Base-by-base conservation (phyloP, 768 basidiomycete species). In the Pleurotus citrinopileatus region DNA sequence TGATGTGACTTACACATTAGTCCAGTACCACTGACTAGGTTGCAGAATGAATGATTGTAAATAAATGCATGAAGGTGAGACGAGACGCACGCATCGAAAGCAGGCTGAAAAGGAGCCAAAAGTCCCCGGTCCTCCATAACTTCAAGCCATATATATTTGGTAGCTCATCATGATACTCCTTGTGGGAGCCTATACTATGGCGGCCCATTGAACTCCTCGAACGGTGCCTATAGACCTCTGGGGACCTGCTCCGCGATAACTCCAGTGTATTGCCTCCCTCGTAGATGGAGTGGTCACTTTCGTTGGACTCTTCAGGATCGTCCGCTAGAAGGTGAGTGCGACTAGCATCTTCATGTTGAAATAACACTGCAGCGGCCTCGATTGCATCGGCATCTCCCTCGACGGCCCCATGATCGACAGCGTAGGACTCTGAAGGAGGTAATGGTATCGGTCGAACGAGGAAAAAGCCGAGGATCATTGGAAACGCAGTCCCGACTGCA, bases 401-500 rank as follows among this genome's bases (percentile, higher is more conserved):
- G 15, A 63, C 63, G 23, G 45, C 56, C 19, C 56, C 51, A 22
- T 53, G 57, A 25, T 66, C 57, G 5, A 55, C 53, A 0, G 40
- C n/a, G 38, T 52, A 22, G 48, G 61, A 53, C 3, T 71, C 73
- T 15, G 70, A 60, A 1, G 72, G 64, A 6, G 80, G 75, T 0
- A 84, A 72, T 4, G 89, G 86, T 7, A 95, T 77, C 4, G 82
- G 78, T n/a, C 81, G 79, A 27, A 95, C 75, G 50, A 87, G 70
- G 63, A 93, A 80, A 52, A 83, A 77, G 2, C 91, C 93, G n/a
- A 91, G 59, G 28, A 92, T 65, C 84, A 94, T 89, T 0, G 91
- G 89, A 1, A 86, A 60, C 0, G 90, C 76, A 0, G 92, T 94
- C 1, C 94, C 94, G 2, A 92, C 57, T 0, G 86, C 80, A 4